phyloP scores from a whole-genome alignment of 2,329 filamentous ascomycete genomes.

The Domatiomyces globalis region DNA sequence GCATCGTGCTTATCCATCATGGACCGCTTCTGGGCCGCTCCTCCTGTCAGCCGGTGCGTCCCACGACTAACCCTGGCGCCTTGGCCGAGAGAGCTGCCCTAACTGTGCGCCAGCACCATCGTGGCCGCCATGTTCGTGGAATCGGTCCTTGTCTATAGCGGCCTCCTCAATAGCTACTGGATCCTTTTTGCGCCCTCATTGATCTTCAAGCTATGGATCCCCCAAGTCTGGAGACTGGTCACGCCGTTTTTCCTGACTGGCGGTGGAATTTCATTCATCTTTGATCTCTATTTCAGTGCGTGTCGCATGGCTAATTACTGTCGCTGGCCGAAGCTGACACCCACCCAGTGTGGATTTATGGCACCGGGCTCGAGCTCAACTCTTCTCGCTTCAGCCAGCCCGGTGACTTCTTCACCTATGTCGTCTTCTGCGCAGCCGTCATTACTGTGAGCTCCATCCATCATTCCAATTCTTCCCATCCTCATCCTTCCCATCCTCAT shows the following conservation, averaged over 20 bases:
- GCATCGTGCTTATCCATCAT: constrained; percentile 23
- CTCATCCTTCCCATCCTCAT: neutral
- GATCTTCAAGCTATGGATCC: constrained; percentile 42
- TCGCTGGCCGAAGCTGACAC: constrained; percentile 19
- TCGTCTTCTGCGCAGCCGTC: constrained; percentile 55
- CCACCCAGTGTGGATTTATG: constrained; percentile 55
- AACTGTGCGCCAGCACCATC: constrained; percentile 46
- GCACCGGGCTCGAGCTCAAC: constrained; percentile 56
- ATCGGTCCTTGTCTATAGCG: constrained; percentile 47
- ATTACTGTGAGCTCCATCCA: constrained; percentile 56
- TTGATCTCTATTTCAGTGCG: constrained; percentile 61
- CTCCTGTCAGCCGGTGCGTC: constrained; percentile 51
- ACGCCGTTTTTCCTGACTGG: constrained; percentile 48
- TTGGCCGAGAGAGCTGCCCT: constrained; percentile 23
- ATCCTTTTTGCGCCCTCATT: constrained; percentile 34
- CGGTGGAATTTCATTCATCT: constrained; percentile 42
- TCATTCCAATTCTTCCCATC: constrained; percentile 11
- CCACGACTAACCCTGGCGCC: constrained; percentile 5
- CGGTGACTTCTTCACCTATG: constrained; percentile 68
- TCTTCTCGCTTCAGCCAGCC: constrained; percentile 59
- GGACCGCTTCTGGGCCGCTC: constrained; percentile 51
- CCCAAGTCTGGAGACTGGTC: constrained; percentile 46
- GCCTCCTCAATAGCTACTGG: constrained; percentile 36
- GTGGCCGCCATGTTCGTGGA: constrained; percentile 49
- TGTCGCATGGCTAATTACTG: constrained; percentile 6